Conservation (phyloP, 2,329 filamentous ascomycete genomes). For the Arthrobotrys musiformis region DNA sequence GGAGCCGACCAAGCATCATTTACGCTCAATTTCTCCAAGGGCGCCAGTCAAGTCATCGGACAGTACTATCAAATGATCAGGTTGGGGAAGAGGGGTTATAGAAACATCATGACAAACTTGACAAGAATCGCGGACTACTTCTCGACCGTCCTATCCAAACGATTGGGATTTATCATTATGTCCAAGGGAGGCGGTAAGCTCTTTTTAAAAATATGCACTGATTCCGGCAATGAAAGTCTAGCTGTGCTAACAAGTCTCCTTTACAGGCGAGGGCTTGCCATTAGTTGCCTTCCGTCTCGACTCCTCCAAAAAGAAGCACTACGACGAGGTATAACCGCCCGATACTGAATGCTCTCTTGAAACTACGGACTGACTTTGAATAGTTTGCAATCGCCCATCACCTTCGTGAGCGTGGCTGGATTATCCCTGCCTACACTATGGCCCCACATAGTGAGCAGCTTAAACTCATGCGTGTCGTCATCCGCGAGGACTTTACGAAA, state of each 20-base stretch:
- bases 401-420: slow-evolving; percentile 87
- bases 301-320: slow-evolving; percentile 67
- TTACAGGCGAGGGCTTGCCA: slow-evolving; percentile 74
- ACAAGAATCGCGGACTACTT: slow-evolving; percentile 91
- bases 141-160: slow-evolving; percentile 74
- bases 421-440: slow-evolving; percentile 97
- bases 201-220: too few species aligned
- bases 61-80: slow-evolving; percentile 98
- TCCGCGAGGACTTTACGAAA: slow-evolving; percentile 90
- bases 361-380: slow-evolving; percentile 67
- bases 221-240: too few species aligned
- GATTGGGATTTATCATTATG: slow-evolving; percentile 85
- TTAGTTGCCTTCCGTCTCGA: slow-evolving; percentile 88
- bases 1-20: slow-evolving; percentile 95
- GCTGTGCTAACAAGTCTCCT: neutral
- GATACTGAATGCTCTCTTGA: neutral
- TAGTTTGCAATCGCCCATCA: slow-evolving; percentile 85
- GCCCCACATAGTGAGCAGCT: slow-evolving; percentile 83
- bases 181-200: slow-evolving; percentile 74
- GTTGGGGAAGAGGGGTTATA: slow-evolving; percentile 90
- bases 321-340: slow-evolving; percentile 65
- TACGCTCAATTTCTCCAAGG: slow-evolving; percentile 97
- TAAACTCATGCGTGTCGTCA: slow-evolving; percentile 92
- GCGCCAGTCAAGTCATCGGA: slow-evolving; percentile 91
- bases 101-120: slow-evolving; percentile 91